Base-by-base conservation (phyloP, 73 alveolate species). In the Uronychia binucleata region DNA sequence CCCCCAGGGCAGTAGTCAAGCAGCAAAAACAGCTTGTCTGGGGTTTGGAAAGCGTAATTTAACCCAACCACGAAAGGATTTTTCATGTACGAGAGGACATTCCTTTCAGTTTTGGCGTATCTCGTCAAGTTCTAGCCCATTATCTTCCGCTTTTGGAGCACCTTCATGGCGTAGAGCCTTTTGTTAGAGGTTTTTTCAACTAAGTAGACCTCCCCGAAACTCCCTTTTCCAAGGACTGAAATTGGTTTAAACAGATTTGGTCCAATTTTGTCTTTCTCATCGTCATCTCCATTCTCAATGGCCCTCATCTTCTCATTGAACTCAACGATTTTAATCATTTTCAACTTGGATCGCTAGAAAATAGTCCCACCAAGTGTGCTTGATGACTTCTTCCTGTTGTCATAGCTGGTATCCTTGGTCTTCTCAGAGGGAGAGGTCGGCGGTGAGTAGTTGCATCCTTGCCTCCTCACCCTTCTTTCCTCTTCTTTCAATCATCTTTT, bases 31-130 rank as follows among this genome's bases (percentile, higher is more conserved):
- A 95, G 86, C 84, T 95, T 93, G 75, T 95, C 97, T 19, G 95
- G 95, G 0, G 99, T 95, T 74, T 95, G 95, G 79, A 95, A 95
- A 0, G 99, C 96, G 85, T 93, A 95, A 74, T 93, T 91, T 28
- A 95, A 74, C 30, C 95, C 91, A 13, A 95, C 93, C 30, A 95
- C 90, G 81, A 98, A 98, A 28, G 99, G 99, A 80, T 95, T 97
- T 60, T 94, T 91, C 58, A 94, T 90, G 85, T 95, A 93, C 30
- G 97, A 91, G 81, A 98, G 95, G 11, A 98, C 97, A 81, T 97
- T 95, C 87, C 99, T 92, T 86, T 98, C 99, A 33, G 99, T 92
- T 77, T 86, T 92, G 1, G 99, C 99, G 85, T 98, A 97, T 85
- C 95, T 92, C 76, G 95, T 95, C 79, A 92, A 83, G 77, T 98